Evolutionary conservation across 1,284 basidiomycete genomes (phyloP), one percentile per base, ranked within the genome.

Genomic region (Meripilus lineatus): DNA sequence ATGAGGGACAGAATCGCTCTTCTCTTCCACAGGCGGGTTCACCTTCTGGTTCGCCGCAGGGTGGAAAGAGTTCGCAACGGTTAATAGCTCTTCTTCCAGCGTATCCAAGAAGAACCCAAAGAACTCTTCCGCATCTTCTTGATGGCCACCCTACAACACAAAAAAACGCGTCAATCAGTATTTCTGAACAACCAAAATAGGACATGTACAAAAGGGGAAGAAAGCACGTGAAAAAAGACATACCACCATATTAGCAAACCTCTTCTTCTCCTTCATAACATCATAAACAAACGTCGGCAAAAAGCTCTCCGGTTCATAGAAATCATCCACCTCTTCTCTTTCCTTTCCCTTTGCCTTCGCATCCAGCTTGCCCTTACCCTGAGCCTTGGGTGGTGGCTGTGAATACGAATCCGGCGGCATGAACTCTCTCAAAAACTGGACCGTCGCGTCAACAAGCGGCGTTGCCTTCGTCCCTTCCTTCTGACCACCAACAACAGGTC

Each of bases 81-180:
- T 73, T 3, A 92, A 67, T 13, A 98, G 66, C 67, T 99, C 95
- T 59, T 99, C 95, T 64, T 97, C 93, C 3, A 99, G 71, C 0
- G 93, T 92, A 62, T 97, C 93, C 35, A 98, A 73, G 69, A 93
- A 94, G 69, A 97, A 96, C 7, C 95, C 94, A n/a, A 98, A 74
- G 67, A 97, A 99, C 66, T 99, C 95, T 64, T 99, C 94, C 1
- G 95, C 95, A 50, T 99, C 95, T 66, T 99, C 95, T 69, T 99
- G 95, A 51, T 93, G 89, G 0, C 94, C 94, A 25, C 89, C 81
- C 77, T 93, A 49, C 3, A 52, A 41, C 36, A 35, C 14, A 32
- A 41, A 28, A 6, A 48, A 23, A 36, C 47, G 38, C 8, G 26
- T 45, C 15, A 15, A 38, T 22, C 18, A 36, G 25, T 42, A 38